phyloP scores from a whole-genome alignment of 2,329 filamentous ascomycete genomes.

The Fusarium lateritium region DNA sequence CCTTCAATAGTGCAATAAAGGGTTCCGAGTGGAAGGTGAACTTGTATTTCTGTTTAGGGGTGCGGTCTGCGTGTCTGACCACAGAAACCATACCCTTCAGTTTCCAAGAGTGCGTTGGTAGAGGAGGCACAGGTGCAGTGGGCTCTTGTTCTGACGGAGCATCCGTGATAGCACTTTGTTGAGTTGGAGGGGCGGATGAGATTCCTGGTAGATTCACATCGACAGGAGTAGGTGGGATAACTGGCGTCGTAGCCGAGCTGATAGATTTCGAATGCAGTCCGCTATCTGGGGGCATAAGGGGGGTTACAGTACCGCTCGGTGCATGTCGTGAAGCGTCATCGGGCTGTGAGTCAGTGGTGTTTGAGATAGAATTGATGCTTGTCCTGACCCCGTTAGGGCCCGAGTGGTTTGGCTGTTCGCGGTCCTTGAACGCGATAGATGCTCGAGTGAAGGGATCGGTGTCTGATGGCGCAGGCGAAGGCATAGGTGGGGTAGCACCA shows the following conservation, averaged over 20 bases:
- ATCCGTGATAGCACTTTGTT: constrained; percentile 54
- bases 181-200: constrained; percentile 51
- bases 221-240: constrained; percentile 52
- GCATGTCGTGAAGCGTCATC: constrained; percentile 44
- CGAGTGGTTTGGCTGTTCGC: constrained; percentile 51
- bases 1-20: constrained; percentile 94
- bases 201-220: constrained; percentile 50
- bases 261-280: constrained; percentile 53
- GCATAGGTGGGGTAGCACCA: constrained; percentile 70
- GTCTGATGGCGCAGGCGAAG: constrained; percentile 64
- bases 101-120: constrained; percentile 95
- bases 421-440: constrained; percentile 56
- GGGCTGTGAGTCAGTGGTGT: constrained; percentile 46
- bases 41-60: constrained; percentile 99
- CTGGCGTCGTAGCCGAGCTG: constrained; percentile 55
- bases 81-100: constrained; percentile 98
- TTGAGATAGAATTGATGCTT: constrained; percentile 44
- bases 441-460: constrained; percentile 58
- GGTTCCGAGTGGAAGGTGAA: constrained; percentile 98
- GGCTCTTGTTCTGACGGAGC: constrained; percentile 51
- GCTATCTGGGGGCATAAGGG: constrained; percentile 51
- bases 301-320: constrained; percentile 52
- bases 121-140: constrained; percentile 71
- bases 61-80: constrained; percentile 95
- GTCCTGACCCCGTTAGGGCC: constrained; percentile 48